Conservation (phyloP, 176 grass and related monocot genomes). For the Panicum miliaceum region DNA sequence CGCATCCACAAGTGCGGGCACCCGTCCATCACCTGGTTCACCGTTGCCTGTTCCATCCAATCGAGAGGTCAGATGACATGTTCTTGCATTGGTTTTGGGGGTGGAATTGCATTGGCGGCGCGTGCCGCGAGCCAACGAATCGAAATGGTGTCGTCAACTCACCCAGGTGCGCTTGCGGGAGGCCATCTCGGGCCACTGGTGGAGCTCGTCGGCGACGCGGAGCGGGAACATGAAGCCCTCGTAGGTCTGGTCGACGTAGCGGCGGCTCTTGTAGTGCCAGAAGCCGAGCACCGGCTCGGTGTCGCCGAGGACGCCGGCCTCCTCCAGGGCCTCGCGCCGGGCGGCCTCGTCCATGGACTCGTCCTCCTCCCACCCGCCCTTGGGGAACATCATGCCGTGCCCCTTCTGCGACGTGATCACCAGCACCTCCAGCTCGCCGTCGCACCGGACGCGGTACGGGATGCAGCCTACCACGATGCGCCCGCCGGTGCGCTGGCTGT, state of each 20-base stretch:
- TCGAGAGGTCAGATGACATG: not conserved
- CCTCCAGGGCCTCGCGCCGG: conserved; percentile 82
- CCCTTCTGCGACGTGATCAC: conserved; percentile 92
- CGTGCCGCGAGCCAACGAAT: too few relatives aligned
- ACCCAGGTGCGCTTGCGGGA: conserved; percentile 78
- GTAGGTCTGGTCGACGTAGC: conserved; percentile 58
- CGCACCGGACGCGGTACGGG: conserved; percentile 60
- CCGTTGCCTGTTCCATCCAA: conserved; percentile 57
- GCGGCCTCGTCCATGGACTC: conserved; percentile 83
- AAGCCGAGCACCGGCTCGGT: conserved; percentile 54
- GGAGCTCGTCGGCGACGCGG: conserved; percentile 70
- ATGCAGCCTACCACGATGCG: conserved; percentile 94
- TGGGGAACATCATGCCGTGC: conserved; percentile 96
- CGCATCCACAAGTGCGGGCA: conserved; percentile 92
- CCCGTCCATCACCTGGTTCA: conserved; percentile 67
- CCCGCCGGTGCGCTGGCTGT: conserved; percentile 61
- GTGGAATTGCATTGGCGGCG: too few relatives aligned
- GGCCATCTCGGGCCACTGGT: conserved; percentile 90
- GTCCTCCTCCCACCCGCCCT: conserved; percentile 95
- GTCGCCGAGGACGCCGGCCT: conserved; percentile 79
- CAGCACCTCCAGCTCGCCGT: conserved; percentile 69
- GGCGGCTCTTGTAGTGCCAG: conserved; percentile 87
- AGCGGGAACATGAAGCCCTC: conserved; percentile 89
- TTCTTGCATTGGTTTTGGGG: not conserved
- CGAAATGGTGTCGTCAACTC: not conserved